Evolutionary conservation across 1,139 yeast species (phyloP).

Genomic region (Pneumocystis jirovecii): DNA sequence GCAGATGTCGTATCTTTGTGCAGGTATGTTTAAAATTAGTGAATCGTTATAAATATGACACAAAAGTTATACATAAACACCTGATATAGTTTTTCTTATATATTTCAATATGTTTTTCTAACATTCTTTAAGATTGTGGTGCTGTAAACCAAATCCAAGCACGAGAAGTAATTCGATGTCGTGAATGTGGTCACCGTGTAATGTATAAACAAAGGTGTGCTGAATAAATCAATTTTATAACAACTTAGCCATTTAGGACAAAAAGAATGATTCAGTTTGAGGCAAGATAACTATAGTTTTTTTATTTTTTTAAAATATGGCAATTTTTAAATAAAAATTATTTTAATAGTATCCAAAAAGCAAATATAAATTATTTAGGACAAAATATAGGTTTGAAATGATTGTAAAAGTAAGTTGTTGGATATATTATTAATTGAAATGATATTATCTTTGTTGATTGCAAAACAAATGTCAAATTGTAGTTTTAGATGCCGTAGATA

Average conservation of each 20-base stretch:
- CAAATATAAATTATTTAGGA: not conserved
- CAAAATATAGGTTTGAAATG: too few species aligned
- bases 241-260: not conserved
- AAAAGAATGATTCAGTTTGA: not conserved
- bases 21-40: not conserved
- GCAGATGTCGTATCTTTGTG: not conserved
- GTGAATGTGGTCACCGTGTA: constrained; percentile 97
- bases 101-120: constrained; percentile 36
- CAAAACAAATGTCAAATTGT: not conserved
- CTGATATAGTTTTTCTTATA: not conserved
- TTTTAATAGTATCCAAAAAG: not conserved
- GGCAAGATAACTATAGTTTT: not conserved
- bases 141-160: constrained; percentile 74
- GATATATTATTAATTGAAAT: not conserved
- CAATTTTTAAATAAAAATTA: too few species aligned
- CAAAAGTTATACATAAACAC: not conserved
- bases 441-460: not conserved
- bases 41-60: not conserved
- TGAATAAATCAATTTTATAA: not conserved
- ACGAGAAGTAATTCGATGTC: constrained; percentile 95
- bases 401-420: not conserved
- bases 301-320: too few species aligned
- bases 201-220: constrained; percentile 69
- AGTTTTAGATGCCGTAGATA: not conserved
- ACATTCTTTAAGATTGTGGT: constrained; percentile 95